Evolutionary conservation across 768 basidiomycete species (phyloP).

Genomic region (Hirschioporus abietinus): DNA sequence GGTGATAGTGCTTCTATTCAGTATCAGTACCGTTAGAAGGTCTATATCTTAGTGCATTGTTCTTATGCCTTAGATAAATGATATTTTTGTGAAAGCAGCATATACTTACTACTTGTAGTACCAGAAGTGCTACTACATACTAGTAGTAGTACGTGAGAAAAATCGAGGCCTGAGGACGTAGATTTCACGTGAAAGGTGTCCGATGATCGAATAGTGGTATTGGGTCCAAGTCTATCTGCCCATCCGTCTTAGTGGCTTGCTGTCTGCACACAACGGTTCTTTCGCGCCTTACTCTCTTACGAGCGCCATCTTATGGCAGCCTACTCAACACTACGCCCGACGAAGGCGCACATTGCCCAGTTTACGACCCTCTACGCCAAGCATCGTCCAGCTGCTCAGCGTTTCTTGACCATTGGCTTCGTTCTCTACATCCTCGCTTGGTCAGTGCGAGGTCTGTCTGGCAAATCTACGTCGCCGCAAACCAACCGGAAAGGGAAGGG

Average conservation of each 20-base stretch:
- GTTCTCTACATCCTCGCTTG: slow-evolving; percentile 63
- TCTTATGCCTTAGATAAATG: too few relatives aligned
- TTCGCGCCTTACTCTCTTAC: not conserved
- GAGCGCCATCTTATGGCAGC: slow-evolving; percentile 20
- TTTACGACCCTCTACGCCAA: slow-evolving; percentile 49
- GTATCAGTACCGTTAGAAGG: too few relatives aligned
- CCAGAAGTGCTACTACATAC: too few relatives aligned
- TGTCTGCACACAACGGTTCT: not conserved
- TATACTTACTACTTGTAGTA: too few relatives aligned
- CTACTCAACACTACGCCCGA: slow-evolving; percentile 23
- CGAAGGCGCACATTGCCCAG: slow-evolving; percentile 34
- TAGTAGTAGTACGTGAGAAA: not conserved
- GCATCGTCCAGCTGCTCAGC: slow-evolving; percentile 71
- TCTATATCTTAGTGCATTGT: too few relatives aligned
- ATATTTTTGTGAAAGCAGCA: too few relatives aligned
- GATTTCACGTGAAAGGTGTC: slow-evolving; percentile 5
- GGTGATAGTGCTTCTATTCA: not conserved
- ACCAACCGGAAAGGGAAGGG: slow-evolving; percentile 28
- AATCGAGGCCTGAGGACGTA: not conserved
- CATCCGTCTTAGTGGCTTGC: too few relatives aligned
- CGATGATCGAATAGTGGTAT: not conserved
- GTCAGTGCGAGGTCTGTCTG: slow-evolving; percentile 54
- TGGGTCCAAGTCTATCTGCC: not conserved
- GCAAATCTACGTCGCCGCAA: slow-evolving; percentile 30
- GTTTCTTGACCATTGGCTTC: slow-evolving; percentile 61